Evolutionary conservation across 2,329 filamentous ascomycete species (phyloP), one percentile per base, ranked within the genome.

Genomic region (Dryadomyces quercivorus): DNA sequence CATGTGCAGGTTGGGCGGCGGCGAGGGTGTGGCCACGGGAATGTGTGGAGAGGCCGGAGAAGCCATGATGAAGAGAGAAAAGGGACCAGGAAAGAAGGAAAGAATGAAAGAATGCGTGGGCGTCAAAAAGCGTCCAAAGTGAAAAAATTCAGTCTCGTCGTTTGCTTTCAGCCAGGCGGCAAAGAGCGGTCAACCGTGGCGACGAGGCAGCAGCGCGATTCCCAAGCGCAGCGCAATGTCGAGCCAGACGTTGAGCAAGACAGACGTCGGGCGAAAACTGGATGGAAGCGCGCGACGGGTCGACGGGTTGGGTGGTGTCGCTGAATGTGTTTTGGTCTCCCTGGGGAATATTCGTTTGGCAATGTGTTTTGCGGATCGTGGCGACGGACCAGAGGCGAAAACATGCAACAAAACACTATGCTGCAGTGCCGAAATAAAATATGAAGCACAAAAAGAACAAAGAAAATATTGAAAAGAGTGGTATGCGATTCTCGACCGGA

Each of bases 11-110:
- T 71, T 70, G 45, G 72, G 67, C 42, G 78, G 73, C 59, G 80
- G 81, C 51, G 83, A 78, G 60, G 85, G 84, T 46, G 84, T 86
- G 52, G 72, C 67, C 53, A 76, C 66, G 50, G 47, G 22, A 13
- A 36, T 20, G 6, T 10, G 15, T 18, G 44, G 40, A 18, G 40
- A 31, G 15, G 42, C 18, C n/a, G 44, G 36, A 9, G 47, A 40
- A 18, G 40, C 31, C 38, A 47, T 40, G 45, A 15, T 40, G 31
- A 43, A n/a, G 44, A 44, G 21, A 22, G 31, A 52, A 55, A 13
- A 21, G 16, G 40, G 45, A 20, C 40, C 36, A 45, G n/a, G 18
- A 20, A n/a, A 26, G 47, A 36, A 9, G 26, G n/a, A 31, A 40
- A 52, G 51, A 12, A n/a, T 13, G 31, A 49, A 46, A 22, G 50